Percentiles rank a stretch among this genome's conserved stretches.
Evolutionary conservation across 345 rosid species (phyloP).

Genomic region (Iberis pinnata): DNA sequence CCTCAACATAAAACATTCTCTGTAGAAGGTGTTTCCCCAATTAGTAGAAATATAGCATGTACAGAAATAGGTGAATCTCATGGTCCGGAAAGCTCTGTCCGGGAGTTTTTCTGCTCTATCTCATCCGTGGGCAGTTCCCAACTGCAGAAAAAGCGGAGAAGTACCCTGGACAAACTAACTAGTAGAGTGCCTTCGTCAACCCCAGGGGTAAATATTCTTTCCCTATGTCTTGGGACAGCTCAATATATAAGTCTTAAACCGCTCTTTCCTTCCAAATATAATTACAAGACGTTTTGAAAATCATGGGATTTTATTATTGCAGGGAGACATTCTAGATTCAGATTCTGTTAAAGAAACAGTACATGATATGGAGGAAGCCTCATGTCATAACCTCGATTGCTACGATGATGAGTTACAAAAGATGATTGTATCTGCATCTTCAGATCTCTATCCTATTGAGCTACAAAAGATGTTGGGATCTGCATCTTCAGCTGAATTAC

Average conservation of each 20-base stretch:
- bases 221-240: conserved; percentile 18
- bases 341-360: conserved; percentile 26
- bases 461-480: conserved; percentile 31
- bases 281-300: conserved; percentile 15
- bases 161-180: conserved; percentile 26
- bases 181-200: conserved; percentile 32
- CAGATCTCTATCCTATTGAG: conserved; percentile 25
- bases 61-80: conserved; percentile 31
- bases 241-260: conserved; percentile 11
- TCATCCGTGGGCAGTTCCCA: conserved; percentile 29
- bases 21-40: conserved; percentile 13
- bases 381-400: conserved; percentile 15
- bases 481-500: conserved; percentile 37
- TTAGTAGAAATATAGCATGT: conserved; percentile 17
- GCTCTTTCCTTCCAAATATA: conserved; percentile 10
- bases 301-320: conserved; percentile 24
- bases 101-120: conserved; percentile 23
- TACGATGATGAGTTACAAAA: conserved; percentile 27
- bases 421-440: conserved; percentile 31
- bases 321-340: conserved; percentile 30
- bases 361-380: conserved; percentile 21
- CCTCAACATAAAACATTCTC: conserved; percentile 16
- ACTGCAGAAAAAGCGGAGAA: conserved; percentile 48
- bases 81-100: conserved; percentile 23
- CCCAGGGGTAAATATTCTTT: conserved; percentile 32